Evolutionary conservation across 1,284 basidiomycete species (phyloP).

Genomic region (Salmacisia buchloeana): DNA sequence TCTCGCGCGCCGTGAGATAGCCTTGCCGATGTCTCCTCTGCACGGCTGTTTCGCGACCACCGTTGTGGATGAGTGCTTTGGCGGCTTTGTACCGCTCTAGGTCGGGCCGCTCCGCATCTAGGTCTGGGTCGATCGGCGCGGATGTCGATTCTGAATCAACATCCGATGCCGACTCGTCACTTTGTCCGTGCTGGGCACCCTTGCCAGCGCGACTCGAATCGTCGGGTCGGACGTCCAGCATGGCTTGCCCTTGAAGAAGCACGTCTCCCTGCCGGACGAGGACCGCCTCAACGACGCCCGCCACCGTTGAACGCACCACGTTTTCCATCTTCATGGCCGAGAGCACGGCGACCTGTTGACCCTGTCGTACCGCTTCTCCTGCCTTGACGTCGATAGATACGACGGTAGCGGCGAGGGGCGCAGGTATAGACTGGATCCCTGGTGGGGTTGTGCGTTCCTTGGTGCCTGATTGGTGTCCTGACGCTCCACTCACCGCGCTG

Average conservation of each 20-base stretch:
- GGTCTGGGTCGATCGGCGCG: too few relatives aligned
- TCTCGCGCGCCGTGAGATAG: slow-evolving; percentile 28
- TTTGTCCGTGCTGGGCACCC: too few relatives aligned
- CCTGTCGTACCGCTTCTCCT: slow-evolving; percentile 9
- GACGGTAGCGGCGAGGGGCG: slow-evolving; percentile 19
- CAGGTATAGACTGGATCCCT: slow-evolving; percentile 12
- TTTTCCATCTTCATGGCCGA: slow-evolving; percentile 13
- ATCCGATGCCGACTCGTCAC: too few relatives aligned
- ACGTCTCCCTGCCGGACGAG: slow-evolving; percentile 15
- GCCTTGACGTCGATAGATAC: slow-evolving; percentile 16
- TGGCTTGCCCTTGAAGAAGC: slow-evolving; percentile 14
- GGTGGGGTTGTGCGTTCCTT: background rate
- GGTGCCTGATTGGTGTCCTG: too few relatives aligned
- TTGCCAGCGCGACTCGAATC: background rate
- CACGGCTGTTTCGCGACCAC: slow-evolving; percentile 14
- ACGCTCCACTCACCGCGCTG: too few relatives aligned
- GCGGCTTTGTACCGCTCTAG: slow-evolving; percentile 16
- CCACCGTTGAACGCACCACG: slow-evolving; percentile 1
- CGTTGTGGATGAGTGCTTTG: slow-evolving; percentile 12
- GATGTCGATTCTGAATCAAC: too few relatives aligned
- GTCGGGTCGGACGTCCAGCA: slow-evolving; percentile 15
- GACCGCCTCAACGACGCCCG: slow-evolving; percentile 13
- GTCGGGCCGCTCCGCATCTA: slow-evolving; percentile 18
- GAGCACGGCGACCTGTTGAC: slow-evolving; percentile 8
- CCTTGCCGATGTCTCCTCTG: slow-evolving; percentile 24